These are phyloP conservation scores for Colletotrichum sp. DNA, from an alignment of 2,329 filamentous ascomycete genomes.

Conservation along the genomic window DNA sequence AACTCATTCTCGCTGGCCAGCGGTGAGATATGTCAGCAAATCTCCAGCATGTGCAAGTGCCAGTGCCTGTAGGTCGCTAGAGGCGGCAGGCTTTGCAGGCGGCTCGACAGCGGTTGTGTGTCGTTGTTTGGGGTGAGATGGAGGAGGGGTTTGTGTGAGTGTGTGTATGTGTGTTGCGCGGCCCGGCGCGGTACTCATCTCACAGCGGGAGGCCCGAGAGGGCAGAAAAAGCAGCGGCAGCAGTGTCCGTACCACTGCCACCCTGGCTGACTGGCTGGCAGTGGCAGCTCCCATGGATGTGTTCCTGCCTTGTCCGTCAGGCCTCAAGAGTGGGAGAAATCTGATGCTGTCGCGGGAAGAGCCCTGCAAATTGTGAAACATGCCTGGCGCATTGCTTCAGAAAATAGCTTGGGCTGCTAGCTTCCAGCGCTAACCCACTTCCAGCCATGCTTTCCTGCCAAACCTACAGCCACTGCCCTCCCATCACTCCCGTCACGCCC, in stretches of 20 bases:
- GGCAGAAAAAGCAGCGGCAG: neutral
- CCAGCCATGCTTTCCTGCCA: conserved; percentile 1
- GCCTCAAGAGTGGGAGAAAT: neutral
- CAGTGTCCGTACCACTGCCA: neutral
- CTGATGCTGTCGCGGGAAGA: conserved; percentile 16
- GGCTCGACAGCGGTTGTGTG: neutral
- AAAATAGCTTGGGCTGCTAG: conserved; percentile 40
- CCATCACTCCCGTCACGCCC: conserved; percentile 24
- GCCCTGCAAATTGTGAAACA: conserved; percentile 50
- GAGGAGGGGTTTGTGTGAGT: neutral
- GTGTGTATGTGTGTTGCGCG: neutral
- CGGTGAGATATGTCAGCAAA: neutral
- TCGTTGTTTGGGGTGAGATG: neutral
- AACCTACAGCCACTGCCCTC: conserved; percentile 25
- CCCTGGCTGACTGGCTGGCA: neutral
- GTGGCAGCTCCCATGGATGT: too few relatives aligned
- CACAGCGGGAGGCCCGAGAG: neutral
- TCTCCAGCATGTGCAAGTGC: neutral
- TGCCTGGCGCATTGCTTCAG: conserved; percentile 56
- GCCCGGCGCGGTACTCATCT: neutral
- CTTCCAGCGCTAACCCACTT: conserved; percentile 36
- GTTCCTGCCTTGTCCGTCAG: neutral
- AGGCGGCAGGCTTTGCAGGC: neutral
- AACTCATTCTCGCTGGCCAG: conserved; percentile 3
- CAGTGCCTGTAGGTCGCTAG: neutral